Evolutionary conservation across 108 stramenopile species (phyloP), one percentile per base, ranked within the genome.

Genomic region (Cyclotella sp.): DNA sequence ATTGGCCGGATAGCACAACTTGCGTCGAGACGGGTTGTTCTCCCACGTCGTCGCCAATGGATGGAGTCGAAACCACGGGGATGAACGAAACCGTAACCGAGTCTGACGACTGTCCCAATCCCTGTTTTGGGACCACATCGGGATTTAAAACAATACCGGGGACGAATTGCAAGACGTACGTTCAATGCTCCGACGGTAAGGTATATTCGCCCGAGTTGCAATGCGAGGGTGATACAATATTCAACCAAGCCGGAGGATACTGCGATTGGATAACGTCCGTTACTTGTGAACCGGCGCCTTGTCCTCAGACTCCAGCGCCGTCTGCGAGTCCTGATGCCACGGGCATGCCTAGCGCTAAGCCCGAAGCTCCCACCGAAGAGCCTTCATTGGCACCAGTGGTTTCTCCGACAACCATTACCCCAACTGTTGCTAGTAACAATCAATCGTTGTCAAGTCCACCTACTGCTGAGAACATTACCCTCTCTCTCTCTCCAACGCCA

Each of bases 121-220:
- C 67, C 49, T 68, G 67, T 28, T 29, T 27, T 13, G 46, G 30
- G 3, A 51, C 22, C 12, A 18, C 10, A 16, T 21, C 64, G 4
- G 67, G 67, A 18, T 49, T 34, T 13, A 19, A 29, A 52, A 9
- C 1, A 30, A 9, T 51, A 14, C 67, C 67, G 3, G 28, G 28
- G 0, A 68, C 67, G 11, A 19, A 51, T 13, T 65, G 64, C 64
- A 65, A 65, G 24, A 12, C 5, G 24, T 65, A 65, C 24, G 64
- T 65, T 21, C 55, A 55, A 26, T 55, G 55, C 8, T 55, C 24
- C 19, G 11, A 19, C 1, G 60, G 60, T 15, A 13, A 61, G 19
- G 19, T 19, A 1, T 13, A 15, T 15, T 61, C 60, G 2, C 30
- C 29, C 15, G 34, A 15, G 12, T 16, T 61, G 29, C 11, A 15